phyloP scores from a whole-genome alignment of 202 grass and related monocot genomes.

The Schoenoplectus tabernaemontani region DNA sequence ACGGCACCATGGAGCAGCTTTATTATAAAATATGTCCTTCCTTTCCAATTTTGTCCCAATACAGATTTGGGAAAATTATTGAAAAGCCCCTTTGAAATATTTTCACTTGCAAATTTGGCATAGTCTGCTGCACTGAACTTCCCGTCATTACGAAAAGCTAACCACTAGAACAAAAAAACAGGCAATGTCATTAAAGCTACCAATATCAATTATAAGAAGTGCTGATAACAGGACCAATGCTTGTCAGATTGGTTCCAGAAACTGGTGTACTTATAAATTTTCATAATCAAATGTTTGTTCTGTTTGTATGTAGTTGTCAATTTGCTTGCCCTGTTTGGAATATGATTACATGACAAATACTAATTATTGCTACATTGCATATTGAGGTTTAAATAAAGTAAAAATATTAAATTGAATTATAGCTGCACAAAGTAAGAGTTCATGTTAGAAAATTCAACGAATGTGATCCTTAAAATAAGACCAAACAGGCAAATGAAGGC shows the following conservation, averaged over 20 bases:
- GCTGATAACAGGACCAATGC: neutral
- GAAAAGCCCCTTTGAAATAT: conserved; percentile 32
- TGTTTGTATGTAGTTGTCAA: neutral
- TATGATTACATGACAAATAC: neutral
- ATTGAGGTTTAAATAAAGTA: neutral
- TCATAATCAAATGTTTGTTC: neutral
- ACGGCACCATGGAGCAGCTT: conserved; percentile 80
- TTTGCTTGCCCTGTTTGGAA: neutral
- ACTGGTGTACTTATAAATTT: neutral
- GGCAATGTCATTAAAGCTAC: neutral
- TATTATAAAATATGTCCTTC: conserved; percentile 67
- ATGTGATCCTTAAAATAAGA: neutral
- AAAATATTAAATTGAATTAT: neutral
- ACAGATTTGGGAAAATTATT: conserved; percentile 25
- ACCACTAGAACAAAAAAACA: conserved; percentile 45
- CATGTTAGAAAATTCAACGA: neutral
- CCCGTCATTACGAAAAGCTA: conserved; percentile 70
- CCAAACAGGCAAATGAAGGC: neutral
- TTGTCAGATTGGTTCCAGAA: neutral
- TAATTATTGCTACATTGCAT: neutral
- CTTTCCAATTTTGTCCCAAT: conserved; percentile 50
- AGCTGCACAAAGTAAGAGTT: neutral
- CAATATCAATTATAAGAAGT: neutral
- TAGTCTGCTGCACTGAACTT: conserved; percentile 85
- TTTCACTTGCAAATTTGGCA: conserved; percentile 51